These are phyloP conservation scores for Colletotrichum sublineola DNA, from an alignment of 2,329 filamentous ascomycete species.

Conservation along the genomic window DNA sequence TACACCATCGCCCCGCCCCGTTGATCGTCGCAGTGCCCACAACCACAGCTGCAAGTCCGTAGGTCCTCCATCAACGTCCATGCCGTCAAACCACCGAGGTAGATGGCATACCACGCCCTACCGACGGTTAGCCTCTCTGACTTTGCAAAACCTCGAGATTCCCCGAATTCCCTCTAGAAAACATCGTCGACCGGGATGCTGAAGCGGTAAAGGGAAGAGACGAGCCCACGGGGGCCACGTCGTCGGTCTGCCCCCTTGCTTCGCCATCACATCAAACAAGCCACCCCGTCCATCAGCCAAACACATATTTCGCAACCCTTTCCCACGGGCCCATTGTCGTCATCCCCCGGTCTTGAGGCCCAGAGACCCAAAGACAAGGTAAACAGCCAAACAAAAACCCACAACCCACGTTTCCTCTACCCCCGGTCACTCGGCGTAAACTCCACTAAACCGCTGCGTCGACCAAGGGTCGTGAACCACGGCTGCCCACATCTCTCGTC, in stretches of 20 bases:
- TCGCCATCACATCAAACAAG: conserved; percentile 3
- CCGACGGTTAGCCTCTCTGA: background rate
- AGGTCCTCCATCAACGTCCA: background rate
- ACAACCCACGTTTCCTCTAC: conserved; percentile 32
- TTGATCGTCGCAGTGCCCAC: conserved; percentile 18
- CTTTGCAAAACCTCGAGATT: background rate
- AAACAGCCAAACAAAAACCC: conserved; percentile 24
- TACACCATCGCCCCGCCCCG: background rate
- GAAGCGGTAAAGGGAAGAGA: conserved; percentile 14
- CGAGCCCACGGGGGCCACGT: conserved; percentile 18
- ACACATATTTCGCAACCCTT: conserved; percentile 15
- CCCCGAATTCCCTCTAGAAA: background rate
- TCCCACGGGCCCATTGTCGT: conserved; percentile 12
- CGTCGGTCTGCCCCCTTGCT: conserved; percentile 1
- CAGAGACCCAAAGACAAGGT: conserved; percentile 23
- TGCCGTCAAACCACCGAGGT: too few relatives aligned
- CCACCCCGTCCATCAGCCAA: conserved; percentile 2
- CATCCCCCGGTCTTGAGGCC: background rate
- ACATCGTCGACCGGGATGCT: conserved; percentile 6
- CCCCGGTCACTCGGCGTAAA: background rate
- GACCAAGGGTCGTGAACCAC: conserved; percentile 11
- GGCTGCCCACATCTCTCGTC: background rate
- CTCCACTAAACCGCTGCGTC: conserved; percentile 15
- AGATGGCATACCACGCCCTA: background rate
- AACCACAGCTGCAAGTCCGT: background rate